These are phyloP conservation scores for Quercus lobata DNA, from an alignment of 331 rosid genomes.

Conservation along the genomic window DNA sequence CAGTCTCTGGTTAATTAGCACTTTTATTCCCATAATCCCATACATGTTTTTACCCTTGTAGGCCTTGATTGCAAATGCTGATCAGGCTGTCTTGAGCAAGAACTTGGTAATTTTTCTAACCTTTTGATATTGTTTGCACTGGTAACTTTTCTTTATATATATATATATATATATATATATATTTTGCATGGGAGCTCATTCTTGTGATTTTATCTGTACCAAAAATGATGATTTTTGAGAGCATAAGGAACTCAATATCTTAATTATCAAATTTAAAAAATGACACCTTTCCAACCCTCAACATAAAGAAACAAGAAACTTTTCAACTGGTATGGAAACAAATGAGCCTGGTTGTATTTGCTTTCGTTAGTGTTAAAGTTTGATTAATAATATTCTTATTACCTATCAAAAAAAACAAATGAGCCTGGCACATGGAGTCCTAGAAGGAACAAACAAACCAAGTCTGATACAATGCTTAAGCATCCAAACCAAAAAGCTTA, in stretches of 20 bases:
- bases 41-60: constrained; percentile 25
- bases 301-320: not conserved
- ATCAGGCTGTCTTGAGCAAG: constrained; percentile 90
- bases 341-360: too few species aligned
- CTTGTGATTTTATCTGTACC: not conserved
- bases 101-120: constrained; percentile 66
- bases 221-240: not conserved
- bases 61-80: constrained; percentile 79
- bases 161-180: not conserved
- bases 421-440: not conserved
- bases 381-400: too few species aligned
- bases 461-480: not conserved
- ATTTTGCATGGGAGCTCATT: not conserved
- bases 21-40: not conserved
- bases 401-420: too few species aligned
- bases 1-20: not conserved
- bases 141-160: not conserved
- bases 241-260: not conserved
- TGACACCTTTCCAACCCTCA: not conserved
- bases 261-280: not conserved
- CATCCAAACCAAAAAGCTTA: not conserved
- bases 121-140: constrained; percentile 9
- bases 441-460: not conserved
- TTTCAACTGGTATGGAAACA: not conserved
- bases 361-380: too few species aligned